phyloP scores from a whole-genome alignment of 1,284 basidiomycete species.

The Cutaneotrichosporon cavernicola region DNA sequence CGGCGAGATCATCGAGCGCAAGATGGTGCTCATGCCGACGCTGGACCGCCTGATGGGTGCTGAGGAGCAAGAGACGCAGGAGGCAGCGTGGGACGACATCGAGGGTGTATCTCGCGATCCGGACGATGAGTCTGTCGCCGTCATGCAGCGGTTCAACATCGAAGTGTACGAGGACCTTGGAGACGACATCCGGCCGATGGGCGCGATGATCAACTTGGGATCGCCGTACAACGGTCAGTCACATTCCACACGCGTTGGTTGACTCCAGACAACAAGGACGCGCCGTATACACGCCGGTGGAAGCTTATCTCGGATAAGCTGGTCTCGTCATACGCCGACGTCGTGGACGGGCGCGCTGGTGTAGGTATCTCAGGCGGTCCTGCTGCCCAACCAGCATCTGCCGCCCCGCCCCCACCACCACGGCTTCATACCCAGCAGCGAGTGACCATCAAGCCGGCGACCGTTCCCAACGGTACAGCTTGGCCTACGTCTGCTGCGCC shows the following conservation, averaged over 20 bases:
- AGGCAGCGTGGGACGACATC: constrained; percentile 48
- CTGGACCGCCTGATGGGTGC: constrained; percentile 54
- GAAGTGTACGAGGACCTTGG: constrained; percentile 46
- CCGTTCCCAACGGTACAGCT: neutral
- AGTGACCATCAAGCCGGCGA: neutral
- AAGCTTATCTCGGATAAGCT: constrained; percentile 74
- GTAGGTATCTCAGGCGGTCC: constrained; percentile 25
- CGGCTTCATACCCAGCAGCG: neutral
- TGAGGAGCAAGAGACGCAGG: constrained; percentile 51
- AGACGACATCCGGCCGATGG: constrained; percentile 39
- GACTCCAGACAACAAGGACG: constrained; percentile 62
- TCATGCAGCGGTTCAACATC: constrained; percentile 44
- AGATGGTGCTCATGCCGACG: constrained; percentile 38
- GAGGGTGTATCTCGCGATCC: constrained; percentile 30
- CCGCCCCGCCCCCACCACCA: constrained; percentile 4
- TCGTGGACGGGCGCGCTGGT: constrained; percentile 72
- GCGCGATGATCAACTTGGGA: constrained; percentile 61
- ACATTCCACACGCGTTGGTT: constrained; percentile 30
- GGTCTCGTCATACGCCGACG: constrained; percentile 63
- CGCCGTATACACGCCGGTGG: constrained; percentile 64
- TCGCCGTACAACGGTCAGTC: constrained; percentile 60
- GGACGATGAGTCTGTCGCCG: constrained; percentile 35
- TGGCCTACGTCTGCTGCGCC: neutral
- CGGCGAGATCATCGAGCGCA: constrained; percentile 40
- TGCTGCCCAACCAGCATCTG: constrained; percentile 11